A percentile compares a stretch with the other conserved stretches of the same genome.
Evolutionary conservation across 208 protist genomes (phyloP).

Genomic region (Spongospora subterranea): DNA sequence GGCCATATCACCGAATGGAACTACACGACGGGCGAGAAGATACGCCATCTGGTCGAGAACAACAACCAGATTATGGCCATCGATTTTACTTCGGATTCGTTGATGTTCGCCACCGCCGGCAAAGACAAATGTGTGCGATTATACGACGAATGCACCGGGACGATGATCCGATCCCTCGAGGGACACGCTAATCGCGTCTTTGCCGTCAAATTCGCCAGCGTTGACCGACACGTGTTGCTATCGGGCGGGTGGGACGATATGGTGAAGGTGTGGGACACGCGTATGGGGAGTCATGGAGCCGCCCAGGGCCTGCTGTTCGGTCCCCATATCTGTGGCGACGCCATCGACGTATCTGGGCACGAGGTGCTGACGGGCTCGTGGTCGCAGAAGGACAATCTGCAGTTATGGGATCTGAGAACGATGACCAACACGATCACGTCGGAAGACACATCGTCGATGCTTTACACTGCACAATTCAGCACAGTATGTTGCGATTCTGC

Average conservation of each 20-base stretch:
- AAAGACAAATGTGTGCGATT: neutral
- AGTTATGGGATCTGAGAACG: constrained; percentile 4
- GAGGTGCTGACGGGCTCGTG: constrained; percentile 30
- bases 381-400: neutral
- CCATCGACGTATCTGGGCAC: constrained; percentile 12
- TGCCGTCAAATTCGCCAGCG: neutral
- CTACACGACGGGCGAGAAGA: constrained; percentile 1
- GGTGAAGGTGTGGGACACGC: constrained; percentile 26
- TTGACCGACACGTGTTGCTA: neutral
- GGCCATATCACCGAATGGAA: constrained; percentile 48
- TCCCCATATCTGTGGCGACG: constrained; percentile 31
- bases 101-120: constrained; percentile 48
- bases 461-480: constrained; percentile 36
- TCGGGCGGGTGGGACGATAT: constrained; percentile 44
- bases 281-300: neutral
- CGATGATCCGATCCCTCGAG: neutral
- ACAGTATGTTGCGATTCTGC: neutral
- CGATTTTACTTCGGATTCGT: neutral
- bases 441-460: neutral
- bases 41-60: constrained; percentile 26
- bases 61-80: constrained; percentile 36
- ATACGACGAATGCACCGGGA: constrained; percentile 20
- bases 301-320: neutral
- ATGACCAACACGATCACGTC: neutral
- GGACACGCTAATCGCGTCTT: constrained; percentile 28